Percentiles rank a stretch among this genome's conserved stretches.
These are phyloP conservation scores for Passiflora organensis DNA, from an alignment of 345 rosid genomes.

Conservation along the genomic window DNA sequence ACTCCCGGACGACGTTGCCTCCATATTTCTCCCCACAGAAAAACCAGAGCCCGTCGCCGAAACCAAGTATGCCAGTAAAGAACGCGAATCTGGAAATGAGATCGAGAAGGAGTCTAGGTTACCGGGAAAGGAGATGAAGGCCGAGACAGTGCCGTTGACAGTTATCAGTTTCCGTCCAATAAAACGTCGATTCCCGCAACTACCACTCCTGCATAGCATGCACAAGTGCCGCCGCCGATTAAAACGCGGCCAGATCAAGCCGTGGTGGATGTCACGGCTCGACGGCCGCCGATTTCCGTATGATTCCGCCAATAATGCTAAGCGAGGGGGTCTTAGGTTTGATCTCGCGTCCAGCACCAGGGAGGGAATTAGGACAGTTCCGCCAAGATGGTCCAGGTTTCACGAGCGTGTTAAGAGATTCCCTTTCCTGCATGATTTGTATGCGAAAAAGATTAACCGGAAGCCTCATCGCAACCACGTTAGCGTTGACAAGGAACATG, in stretches of 20 bases:
- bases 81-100: background rate
- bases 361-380: slow-evolving; percentile 5
- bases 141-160: slow-evolving; percentile 25
- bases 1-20: slow-evolving; percentile 9
- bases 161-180: slow-evolving; percentile 35
- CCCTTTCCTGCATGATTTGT: slow-evolving; percentile 5
- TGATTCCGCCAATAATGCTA: slow-evolving; percentile 13
- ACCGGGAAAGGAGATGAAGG: background rate
- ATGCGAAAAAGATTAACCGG: background rate
- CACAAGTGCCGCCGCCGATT: slow-evolving; percentile 31
- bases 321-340: background rate
- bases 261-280: slow-evolving; percentile 15
- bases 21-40: background rate
- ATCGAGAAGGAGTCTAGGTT: background rate
- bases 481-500: too few relatives aligned
- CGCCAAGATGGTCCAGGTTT: slow-evolving; percentile 20
- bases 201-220: slow-evolving; percentile 25
- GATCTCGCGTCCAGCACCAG: slow-evolving; percentile 4
- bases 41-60: background rate
- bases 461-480: too few relatives aligned
- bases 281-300: slow-evolving; percentile 12
- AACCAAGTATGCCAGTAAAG: background rate
- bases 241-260: slow-evolving; percentile 12
- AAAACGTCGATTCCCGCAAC: slow-evolving; percentile 33
- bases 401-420: background rate